phyloP scores from a whole-genome alignment of 805 yeast genomes.

The Kazachstania psychrophila region DNA sequence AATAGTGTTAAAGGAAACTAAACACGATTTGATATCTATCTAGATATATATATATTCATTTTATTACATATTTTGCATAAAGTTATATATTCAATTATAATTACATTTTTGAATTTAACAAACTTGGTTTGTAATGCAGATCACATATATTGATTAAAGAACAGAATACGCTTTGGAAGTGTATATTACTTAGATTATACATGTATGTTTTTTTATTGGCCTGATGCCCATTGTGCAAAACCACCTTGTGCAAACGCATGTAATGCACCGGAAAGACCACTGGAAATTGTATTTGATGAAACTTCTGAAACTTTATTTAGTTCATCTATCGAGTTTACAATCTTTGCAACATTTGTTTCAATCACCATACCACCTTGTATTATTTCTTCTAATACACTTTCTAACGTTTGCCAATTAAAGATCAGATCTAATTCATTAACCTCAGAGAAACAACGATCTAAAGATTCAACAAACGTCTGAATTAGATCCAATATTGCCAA shows the following conservation, averaged over 20 bases:
- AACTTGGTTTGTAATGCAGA: no score
- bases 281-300: conserved; percentile 17
- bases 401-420: conserved; percentile 97
- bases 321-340: conserved; percentile 73
- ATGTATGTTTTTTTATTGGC: conserved; percentile 14
- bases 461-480: conserved; percentile 92
- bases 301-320: conserved; percentile 24
- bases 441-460: conserved; percentile 85
- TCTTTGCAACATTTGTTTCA: conserved; percentile 74
- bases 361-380: conserved; percentile 98
- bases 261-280: conserved; percentile 23
- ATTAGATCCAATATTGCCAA: conserved; percentile 87
- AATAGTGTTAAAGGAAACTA: not conserved
- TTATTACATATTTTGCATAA: conserved; percentile 2
- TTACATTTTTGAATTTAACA: no score
- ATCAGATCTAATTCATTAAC: conserved; percentile 94
- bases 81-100: no score
- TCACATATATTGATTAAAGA: no score
- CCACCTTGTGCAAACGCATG: conserved; percentile 30
- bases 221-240: conserved; percentile 30
- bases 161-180: no score
- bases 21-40: not conserved
- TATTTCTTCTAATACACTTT: conserved; percentile 83
- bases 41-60: conserved; percentile 4
- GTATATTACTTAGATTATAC: no score